A percentile compares a stretch with the other conserved stretches of the same genome.
Evolutionary conservation across 2,329 filamentous ascomycete species (phyloP).

Genomic region (Anisogramma anomala): DNA sequence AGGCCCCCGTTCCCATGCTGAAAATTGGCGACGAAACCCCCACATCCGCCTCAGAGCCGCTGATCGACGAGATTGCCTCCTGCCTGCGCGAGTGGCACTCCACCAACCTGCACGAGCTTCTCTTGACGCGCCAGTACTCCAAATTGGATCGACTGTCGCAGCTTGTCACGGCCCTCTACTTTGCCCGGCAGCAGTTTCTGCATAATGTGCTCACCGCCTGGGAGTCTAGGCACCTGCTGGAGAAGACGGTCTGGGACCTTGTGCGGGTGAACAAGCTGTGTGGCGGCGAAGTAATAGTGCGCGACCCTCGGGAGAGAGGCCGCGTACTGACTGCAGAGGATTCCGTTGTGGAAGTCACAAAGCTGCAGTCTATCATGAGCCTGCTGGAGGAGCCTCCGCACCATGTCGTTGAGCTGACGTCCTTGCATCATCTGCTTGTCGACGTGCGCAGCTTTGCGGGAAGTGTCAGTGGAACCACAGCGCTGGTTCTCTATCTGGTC

Average conservation of each 20-base stretch:
- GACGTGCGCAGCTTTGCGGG: conserved; percentile 76
- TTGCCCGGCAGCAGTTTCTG: conserved; percentile 76
- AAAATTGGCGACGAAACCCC: conserved; percentile 97
- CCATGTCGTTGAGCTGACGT: conserved; percentile 52
- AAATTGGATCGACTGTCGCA: conserved; percentile 70
- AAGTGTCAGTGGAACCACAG: conserved; percentile 61
- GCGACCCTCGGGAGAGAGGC: conserved; percentile 72
- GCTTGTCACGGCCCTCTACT: conserved; percentile 72
- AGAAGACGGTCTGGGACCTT: conserved; percentile 90
- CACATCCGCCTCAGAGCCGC: conserved; percentile 73
- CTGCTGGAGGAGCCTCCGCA: conserved; percentile 74
- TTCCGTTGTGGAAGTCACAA: conserved; percentile 82
- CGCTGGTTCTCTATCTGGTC: conserved; percentile 67
- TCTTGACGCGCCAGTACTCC: conserved; percentile 71
- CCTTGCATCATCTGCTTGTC: conserved; percentile 70
- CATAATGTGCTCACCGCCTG: conserved; percentile 85
- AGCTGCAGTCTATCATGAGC: conserved; percentile 91
- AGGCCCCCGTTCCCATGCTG: conserved; percentile 90
- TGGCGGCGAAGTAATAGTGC: conserved; percentile 85
- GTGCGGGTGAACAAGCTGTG: conserved; percentile 91
- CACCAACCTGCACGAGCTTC: conserved; percentile 83
- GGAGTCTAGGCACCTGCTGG: conserved; percentile 69
- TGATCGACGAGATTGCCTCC: conserved; percentile 95
- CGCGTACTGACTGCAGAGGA: conserved; percentile 84
- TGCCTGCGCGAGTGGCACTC: conserved; percentile 98